Evolutionary conservation across 176 grass and related monocot genomes (phyloP).

Genomic region (Bromus sterilis): DNA sequence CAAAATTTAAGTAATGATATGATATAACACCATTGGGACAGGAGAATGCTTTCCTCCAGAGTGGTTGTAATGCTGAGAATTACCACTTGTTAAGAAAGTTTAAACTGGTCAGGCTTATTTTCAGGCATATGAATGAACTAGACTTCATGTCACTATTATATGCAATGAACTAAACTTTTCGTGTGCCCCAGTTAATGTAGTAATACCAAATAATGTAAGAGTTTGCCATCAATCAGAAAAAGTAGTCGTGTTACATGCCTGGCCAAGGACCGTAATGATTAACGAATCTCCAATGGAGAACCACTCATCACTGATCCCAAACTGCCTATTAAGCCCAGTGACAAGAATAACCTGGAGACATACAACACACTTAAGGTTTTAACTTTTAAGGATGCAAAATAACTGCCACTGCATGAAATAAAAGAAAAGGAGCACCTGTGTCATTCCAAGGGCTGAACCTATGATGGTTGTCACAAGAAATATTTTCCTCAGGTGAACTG

Average conservation of each 20-base stretch:
- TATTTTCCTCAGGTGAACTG: slow-evolving; percentile 87
- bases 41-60: slow-evolving; percentile 8
- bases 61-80: neutral
- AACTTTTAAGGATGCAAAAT: slow-evolving; percentile 18
- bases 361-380: slow-evolving; percentile 7
- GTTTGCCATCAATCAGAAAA: neutral
- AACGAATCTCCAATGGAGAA: slow-evolving; percentile 97
- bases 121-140: neutral
- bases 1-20: slow-evolving; percentile 8
- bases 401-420: slow-evolving; percentile 17
- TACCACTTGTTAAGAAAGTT: neutral
- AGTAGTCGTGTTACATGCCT: slow-evolving; percentile 35
- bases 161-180: neutral
- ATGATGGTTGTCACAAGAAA: slow-evolving; percentile 89
- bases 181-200: neutral
- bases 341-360: slow-evolving; percentile 74
- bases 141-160: neutral
- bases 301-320: slow-evolving; percentile 94
- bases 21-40: neutral
- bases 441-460: slow-evolving; percentile 93
- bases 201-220: neutral
- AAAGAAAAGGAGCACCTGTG: slow-evolving; percentile 56
- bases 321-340: slow-evolving; percentile 72
- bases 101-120: neutral
- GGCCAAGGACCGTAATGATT: slow-evolving; percentile 96